phyloP scores from a whole-genome alignment of 1,139 yeast genomes.

The Eremothecium gossypii region DNA sequence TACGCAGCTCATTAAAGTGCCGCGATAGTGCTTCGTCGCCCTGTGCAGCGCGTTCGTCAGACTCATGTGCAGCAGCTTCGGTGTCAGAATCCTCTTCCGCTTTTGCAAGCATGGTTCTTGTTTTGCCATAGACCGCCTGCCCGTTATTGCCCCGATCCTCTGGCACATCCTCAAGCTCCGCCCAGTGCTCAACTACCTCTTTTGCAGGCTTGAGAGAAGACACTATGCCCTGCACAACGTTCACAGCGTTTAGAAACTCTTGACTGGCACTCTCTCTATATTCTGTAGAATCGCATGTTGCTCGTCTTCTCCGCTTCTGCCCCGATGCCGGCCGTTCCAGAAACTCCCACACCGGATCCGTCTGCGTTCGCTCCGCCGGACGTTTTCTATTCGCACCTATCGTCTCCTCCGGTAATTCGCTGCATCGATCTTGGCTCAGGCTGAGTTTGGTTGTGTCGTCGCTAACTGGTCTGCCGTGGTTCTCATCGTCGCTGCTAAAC shows the following conservation, averaged over 20 bases:
- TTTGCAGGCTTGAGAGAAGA: slow-evolving; percentile 6
- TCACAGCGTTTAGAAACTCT: slow-evolving; percentile 9
- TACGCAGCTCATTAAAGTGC: slow-evolving; percentile 23
- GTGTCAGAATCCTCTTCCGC: slow-evolving; percentile 4
- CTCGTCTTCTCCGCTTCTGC: slow-evolving; percentile 16
- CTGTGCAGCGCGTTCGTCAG: slow-evolving; percentile 5
- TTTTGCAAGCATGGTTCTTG: slow-evolving; percentile 19
- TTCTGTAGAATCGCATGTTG: background rate
- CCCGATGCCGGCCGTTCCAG: slow-evolving; percentile 6
- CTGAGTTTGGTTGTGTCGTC: slow-evolving; percentile 3
- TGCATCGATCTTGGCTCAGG: background rate
- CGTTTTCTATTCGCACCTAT: background rate
- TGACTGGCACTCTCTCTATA: background rate
- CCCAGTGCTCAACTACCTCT: background rate
- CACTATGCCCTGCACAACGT: slow-evolving; percentile 7
- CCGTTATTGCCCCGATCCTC: background rate
- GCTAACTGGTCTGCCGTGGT: background rate
- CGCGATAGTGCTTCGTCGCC: slow-evolving; percentile 5
- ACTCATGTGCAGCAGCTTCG: slow-evolving; percentile 7
- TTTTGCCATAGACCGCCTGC: slow-evolving; percentile 19
- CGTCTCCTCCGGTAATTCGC: background rate
- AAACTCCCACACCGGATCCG: slow-evolving; percentile 12
- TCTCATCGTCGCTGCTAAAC: slow-evolving; percentile 3
- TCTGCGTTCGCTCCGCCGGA: background rate
- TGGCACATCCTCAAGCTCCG: background rate